Conservation (phyloP, 2,329 filamentous ascomycete species). For the Dactylellina sp. region DNA sequence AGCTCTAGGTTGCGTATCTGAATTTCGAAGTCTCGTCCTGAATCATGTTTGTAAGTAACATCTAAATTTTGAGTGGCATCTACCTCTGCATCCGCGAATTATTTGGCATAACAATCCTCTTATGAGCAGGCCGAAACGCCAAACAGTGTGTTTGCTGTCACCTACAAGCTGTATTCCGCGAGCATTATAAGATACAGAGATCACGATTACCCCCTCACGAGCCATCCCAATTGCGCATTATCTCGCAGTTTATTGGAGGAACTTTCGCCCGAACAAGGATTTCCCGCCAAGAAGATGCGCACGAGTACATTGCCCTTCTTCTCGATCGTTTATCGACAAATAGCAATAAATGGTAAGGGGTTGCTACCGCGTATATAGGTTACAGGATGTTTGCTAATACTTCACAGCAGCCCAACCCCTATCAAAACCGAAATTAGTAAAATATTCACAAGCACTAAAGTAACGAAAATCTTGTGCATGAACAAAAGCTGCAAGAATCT, state of each 20-base stretch:
- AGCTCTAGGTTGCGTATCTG: conserved; percentile 25
- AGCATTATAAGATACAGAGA: conserved; percentile 26
- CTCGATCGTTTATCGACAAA: conserved; percentile 26
- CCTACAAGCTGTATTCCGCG: conserved; percentile 18
- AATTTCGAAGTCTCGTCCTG: conserved; percentile 31
- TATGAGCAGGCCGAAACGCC: conserved; percentile 8
- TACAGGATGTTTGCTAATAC: neutral
- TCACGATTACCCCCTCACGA: conserved; percentile 21
- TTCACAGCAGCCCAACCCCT: neutral
- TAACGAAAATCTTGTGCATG: conserved; percentile 13
- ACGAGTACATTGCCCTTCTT: conserved; percentile 46
- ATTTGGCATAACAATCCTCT: neutral
- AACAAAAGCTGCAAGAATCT: conserved; percentile 12
- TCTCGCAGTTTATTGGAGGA: conserved; percentile 31
- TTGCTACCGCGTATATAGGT: neutral
- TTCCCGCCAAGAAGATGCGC: conserved; percentile 42
- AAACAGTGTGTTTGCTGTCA: conserved; percentile 25
- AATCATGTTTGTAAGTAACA: conserved; percentile 32
- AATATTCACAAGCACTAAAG: conserved; percentile 38
- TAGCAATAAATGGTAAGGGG: conserved; percentile 11
- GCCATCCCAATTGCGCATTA: conserved; percentile 17
- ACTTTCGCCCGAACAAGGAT: conserved; percentile 22
- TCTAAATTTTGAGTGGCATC: neutral
- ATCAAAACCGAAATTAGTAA: conserved; percentile 3
- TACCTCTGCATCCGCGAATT: neutral